Base-by-base conservation (phyloP, 352 stramenopile genomes). In the Phytophthora uliginosa region DNA sequence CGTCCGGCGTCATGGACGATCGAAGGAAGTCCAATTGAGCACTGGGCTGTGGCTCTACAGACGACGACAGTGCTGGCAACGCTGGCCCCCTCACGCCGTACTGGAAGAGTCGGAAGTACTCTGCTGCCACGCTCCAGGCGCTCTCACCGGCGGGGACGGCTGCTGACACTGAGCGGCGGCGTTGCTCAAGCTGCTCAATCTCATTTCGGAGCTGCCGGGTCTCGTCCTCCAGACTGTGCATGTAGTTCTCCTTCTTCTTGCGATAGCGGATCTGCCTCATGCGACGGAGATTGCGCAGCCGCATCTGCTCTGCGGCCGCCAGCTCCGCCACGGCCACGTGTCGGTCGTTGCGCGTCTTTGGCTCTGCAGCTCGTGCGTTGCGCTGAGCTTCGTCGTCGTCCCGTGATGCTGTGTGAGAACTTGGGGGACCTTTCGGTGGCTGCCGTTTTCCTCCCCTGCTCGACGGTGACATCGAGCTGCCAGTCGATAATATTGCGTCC, bases 11-110 rank as follows among this genome's bases (percentile, higher is more conserved):
- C 69, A 76, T 73, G 0, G 58, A 42, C 1, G 7, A 8, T 0
- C 26, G 50, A 22, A 76, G 26, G 20, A 76, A 76, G 13, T 69
- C 45, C 17, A 33, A 42, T 18, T 67, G 65, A 1, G 20, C 42
- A 1, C 9, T 53, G 9, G 63, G 9, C 15, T 63, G 40, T 7
- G 42, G 5, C 5, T 55, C 40, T 2, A 17, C 22, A 20, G n/a
- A 7, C 26, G 48, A 38, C 4, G 24, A 40, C 28, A 7, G 7
- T 17, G 33, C 17, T 20, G 34, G 4, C 38, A 10, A 17, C 36
- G 17, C 17, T 10, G 18, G 17, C 42, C 24, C 22, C 9, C 22
- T 34, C 15, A 59, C 8, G 18, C 53, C 53, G 31, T 28, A 45
- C 5, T 15, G 53, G n/a, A 59, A 59, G 15, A 59, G 26, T 17